Evolutionary conservation across 352 stramenopile species (phyloP).

Genomic region (Pythium vanterpoolii): DNA sequence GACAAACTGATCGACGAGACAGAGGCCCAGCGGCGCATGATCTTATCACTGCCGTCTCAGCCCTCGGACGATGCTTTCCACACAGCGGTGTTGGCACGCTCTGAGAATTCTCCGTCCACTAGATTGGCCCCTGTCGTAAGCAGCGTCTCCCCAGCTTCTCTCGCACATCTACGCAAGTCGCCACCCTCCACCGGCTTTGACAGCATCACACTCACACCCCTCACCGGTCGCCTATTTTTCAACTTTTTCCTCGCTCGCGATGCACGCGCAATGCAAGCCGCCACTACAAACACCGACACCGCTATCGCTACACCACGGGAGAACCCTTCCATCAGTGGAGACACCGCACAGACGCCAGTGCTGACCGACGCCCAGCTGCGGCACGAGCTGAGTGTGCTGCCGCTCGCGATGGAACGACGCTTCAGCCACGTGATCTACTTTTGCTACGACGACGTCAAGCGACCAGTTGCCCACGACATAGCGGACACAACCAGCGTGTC

Average conservation of each 20-base stretch:
- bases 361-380: conserved; percentile 5
- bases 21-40: conserved; percentile 9
- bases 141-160: background rate
- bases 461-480: background rate
- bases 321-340: background rate
- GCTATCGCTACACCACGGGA: background rate
- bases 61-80: conserved; percentile 8
- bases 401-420: conserved; percentile 24
- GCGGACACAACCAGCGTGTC: background rate
- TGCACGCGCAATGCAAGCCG: background rate
- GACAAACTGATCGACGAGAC: conserved; percentile 3
- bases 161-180: background rate
- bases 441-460: conserved; percentile 28
- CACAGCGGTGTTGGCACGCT: background rate
- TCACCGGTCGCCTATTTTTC: conserved; percentile 41
- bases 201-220: background rate
- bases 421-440: conserved; percentile 61
- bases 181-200: too few relatives aligned
- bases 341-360: background rate
- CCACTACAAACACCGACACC: background rate
- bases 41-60: conserved; percentile 13
- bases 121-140: background rate
- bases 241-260: conserved; percentile 44
- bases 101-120: background rate
- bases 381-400: conserved; percentile 10